Conservation (phyloP, 805 yeast species). For the Clavispora phyllophila region DNA sequence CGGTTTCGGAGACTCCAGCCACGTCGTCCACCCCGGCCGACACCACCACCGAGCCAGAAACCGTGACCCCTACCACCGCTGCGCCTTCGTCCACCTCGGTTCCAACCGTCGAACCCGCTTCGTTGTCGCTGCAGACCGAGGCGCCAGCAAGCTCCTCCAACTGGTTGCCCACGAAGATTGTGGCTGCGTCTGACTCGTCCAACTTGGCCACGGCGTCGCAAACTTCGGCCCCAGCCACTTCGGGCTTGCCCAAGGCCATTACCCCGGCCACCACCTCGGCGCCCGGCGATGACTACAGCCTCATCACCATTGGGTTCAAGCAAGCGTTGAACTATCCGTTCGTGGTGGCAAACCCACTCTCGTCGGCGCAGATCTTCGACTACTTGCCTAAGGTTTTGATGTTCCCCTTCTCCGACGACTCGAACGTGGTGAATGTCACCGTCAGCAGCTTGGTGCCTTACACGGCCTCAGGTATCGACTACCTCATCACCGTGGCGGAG, state of each 20-base stretch:
- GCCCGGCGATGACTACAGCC: conserved; percentile 42
- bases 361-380: conserved; percentile 82
- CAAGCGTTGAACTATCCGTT: conserved; percentile 77
- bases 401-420: conserved; percentile 47
- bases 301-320: conserved; percentile 75
- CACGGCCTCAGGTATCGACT: conserved; percentile 45
- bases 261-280: conserved; percentile 55
- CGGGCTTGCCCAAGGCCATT: conserved; percentile 72
- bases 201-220: conserved; percentile 3
- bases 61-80: too few relatives aligned
- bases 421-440: conserved; percentile 36
- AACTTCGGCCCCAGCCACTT: conserved; percentile 19
- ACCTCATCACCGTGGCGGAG: conserved; percentile 83
- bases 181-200: conserved; percentile 17
- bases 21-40: too few relatives aligned
- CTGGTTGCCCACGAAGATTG: conserved; percentile 35
- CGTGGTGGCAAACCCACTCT: conserved; percentile 63
- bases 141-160: conserved; percentile 5
- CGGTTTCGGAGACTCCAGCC: too few relatives aligned
- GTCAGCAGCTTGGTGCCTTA: conserved; percentile 76
- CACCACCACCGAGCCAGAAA: too few relatives aligned
- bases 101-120: conserved; percentile 2
- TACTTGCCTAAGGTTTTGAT: conserved; percentile 73
- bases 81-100: neutral
- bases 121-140: neutral